phyloP scores from a whole-genome alignment of 2,329 filamentous ascomycete species.

The Mycosphaerelloides madeirae region DNA sequence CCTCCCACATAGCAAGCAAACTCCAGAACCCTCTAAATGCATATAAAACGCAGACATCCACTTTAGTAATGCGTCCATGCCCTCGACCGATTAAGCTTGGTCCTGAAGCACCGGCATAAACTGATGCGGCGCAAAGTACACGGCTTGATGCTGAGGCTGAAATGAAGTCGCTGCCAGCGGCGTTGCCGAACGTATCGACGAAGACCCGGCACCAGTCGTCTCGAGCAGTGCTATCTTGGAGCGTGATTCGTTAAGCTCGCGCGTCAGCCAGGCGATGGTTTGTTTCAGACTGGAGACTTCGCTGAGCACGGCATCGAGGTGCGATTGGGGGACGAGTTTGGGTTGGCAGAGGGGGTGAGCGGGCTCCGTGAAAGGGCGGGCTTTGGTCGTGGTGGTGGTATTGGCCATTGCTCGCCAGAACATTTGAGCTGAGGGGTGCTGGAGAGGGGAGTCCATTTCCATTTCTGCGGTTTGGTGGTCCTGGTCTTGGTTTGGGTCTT shows the following conservation, averaged over 20 bases:
- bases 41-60: neutral
- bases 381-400: neutral
- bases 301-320: neutral
- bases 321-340: neutral
- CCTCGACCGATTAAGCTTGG: neutral
- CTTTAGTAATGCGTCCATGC: neutral
- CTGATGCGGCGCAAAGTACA: constrained; percentile 9
- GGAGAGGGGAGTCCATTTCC: neutral
- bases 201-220: neutral
- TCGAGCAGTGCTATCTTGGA: neutral
- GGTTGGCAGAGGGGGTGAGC: neutral
- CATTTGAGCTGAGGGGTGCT: neutral
- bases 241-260: neutral
- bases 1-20: too few relatives aligned
- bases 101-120: constrained; percentile 5
- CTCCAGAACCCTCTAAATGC: too few relatives aligned
- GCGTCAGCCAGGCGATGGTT: neutral
- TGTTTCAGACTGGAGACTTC: neutral
- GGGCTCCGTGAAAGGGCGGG: neutral
- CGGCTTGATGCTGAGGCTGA: neutral
- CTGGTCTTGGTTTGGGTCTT: neutral
- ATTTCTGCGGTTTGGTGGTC: neutral
- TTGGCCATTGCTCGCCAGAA: neutral
- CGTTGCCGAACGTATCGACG: neutral
- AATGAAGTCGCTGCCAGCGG: neutral